Conservation (phyloP, 768 basidiomycete genomes). For the Termitomyces sp. region DNA sequence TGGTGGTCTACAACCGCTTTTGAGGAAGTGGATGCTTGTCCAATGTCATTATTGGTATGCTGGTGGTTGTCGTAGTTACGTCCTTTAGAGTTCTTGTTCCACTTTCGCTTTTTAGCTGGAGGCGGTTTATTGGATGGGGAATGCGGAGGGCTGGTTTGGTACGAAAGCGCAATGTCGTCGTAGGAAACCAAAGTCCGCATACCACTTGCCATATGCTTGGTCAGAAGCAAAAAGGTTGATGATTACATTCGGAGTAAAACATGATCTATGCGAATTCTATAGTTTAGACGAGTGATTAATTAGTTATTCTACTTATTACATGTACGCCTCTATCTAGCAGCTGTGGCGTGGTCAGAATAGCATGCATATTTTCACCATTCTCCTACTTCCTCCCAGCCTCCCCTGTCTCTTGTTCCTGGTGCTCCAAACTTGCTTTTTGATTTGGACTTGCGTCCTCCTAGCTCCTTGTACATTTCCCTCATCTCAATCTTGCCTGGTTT, state of each 20-base stretch:
- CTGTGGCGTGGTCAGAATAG: neutral
- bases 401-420: slow-evolving; percentile 62
- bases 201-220: slow-evolving; percentile 3
- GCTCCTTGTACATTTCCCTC: slow-evolving; percentile 87
- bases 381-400: slow-evolving; percentile 58
- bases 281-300: neutral
- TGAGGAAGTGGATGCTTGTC: neutral
- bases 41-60: slow-evolving; percentile 14
- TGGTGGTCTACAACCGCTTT: slow-evolving; percentile 14
- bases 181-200: slow-evolving; percentile 49
- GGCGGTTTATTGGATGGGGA: slow-evolving; percentile 20
- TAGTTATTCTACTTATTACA: neutral
- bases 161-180: slow-evolving; percentile 54
- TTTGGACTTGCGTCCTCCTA: slow-evolving; percentile 78
- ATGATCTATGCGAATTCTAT: neutral
- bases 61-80: slow-evolving; percentile 21
- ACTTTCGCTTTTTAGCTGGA: slow-evolving; percentile 54
- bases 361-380: slow-evolving; percentile 10
- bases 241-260: neutral
- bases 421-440: slow-evolving; percentile 72
- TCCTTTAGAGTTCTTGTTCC: slow-evolving; percentile 27
- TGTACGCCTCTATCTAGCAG: neutral
- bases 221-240: neutral
- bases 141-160: slow-evolving; percentile 20
- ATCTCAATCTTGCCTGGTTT: slow-evolving; percentile 77